Evolutionary conservation across 192 early-diverging fungal genomes (phyloP).

Genomic region (Coemansia sp.): DNA sequence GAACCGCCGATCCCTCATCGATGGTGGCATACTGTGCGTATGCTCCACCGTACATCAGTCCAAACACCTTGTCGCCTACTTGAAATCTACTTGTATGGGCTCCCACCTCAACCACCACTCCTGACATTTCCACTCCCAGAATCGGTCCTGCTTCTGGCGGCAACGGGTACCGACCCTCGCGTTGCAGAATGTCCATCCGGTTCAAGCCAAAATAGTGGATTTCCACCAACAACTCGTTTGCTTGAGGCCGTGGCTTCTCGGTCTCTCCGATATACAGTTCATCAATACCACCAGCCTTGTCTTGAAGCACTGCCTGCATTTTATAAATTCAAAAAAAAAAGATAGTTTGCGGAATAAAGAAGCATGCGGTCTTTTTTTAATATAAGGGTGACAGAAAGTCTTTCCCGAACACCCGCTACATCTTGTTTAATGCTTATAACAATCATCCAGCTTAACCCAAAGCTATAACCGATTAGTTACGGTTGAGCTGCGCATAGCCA

Average conservation of each 20-base stretch:
- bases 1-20: slow-evolving; percentile 59
- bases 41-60: slow-evolving; percentile 70
- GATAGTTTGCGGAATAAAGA: background rate
- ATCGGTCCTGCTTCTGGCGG: slow-evolving; percentile 62
- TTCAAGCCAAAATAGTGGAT: slow-evolving; percentile 65
- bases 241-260: slow-evolving; percentile 36
- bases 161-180: slow-evolving; percentile 67
- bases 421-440: too few relatives aligned
- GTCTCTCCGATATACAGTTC: slow-evolving; percentile 55
- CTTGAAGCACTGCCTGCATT: slow-evolving; percentile 56
- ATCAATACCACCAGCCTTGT: slow-evolving; percentile 50
- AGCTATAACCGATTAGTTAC: too few relatives aligned
- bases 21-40: slow-evolving; percentile 74
- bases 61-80: slow-evolving; percentile 68
- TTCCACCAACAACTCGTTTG: slow-evolving; percentile 56
- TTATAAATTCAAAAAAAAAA: background rate
- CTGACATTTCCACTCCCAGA: slow-evolving; percentile 74
- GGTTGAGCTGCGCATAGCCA: too few relatives aligned
- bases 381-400: too few relatives aligned
- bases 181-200: slow-evolving; percentile 75
- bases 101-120: slow-evolving; percentile 57
- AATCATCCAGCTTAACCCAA: too few relatives aligned
- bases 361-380: too few relatives aligned
- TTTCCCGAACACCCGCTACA: too few relatives aligned
- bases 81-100: slow-evolving; percentile 52